Percentiles rank a stretch among this genome's conserved stretches.
phyloP scores from a whole-genome alignment of 345 rosid genomes.

The Pugionium dolabratum region DNA sequence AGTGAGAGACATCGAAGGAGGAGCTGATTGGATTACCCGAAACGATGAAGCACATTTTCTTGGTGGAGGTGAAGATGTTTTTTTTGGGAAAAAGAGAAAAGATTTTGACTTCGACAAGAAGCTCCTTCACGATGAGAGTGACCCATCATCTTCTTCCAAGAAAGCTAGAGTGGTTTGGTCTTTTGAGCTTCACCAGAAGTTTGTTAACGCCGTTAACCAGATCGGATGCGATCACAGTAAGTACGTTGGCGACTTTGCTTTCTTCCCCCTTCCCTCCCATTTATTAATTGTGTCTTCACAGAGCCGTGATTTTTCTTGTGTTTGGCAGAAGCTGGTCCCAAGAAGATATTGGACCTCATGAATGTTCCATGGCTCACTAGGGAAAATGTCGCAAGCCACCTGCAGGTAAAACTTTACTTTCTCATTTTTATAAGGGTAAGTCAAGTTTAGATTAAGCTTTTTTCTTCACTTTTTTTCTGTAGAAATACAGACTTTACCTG shows the following conservation, averaged over 20 bases:
- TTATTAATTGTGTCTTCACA: too few species aligned
- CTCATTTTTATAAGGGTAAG: not conserved
- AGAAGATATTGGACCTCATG: conserved; percentile 95
- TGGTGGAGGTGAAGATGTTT: conserved; percentile 63
- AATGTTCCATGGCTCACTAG: conserved; percentile 92
- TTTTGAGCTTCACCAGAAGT: conserved; percentile 89
- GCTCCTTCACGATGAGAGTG: conserved; percentile 62
- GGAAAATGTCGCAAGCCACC: conserved; percentile 95
- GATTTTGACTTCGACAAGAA: conserved; percentile 60
- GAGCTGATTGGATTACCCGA: conserved; percentile 54
- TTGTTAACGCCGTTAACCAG: conserved; percentile 91
- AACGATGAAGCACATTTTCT: conserved; percentile 54
- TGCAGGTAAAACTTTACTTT: conserved; percentile 62
- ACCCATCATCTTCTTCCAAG: conserved; percentile 61
- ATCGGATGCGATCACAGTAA: conserved; percentile 90
- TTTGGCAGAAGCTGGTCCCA: conserved; percentile 95
- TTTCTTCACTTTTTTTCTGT: conserved; percentile 37
- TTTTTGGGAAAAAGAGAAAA: conserved; percentile 60
- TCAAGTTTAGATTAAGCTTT: conserved; percentile 14
- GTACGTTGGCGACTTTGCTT: conserved; percentile 54
- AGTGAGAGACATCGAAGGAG: conserved; percentile 67
- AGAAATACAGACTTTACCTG: conserved; percentile 96
- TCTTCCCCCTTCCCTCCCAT: not conserved
- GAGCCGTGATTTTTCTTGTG: conserved; percentile 41
- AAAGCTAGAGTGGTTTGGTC: conserved; percentile 97